Conservation (phyloP, 768 basidiomycete species). For the Pisolithus tinctorius region DNA sequence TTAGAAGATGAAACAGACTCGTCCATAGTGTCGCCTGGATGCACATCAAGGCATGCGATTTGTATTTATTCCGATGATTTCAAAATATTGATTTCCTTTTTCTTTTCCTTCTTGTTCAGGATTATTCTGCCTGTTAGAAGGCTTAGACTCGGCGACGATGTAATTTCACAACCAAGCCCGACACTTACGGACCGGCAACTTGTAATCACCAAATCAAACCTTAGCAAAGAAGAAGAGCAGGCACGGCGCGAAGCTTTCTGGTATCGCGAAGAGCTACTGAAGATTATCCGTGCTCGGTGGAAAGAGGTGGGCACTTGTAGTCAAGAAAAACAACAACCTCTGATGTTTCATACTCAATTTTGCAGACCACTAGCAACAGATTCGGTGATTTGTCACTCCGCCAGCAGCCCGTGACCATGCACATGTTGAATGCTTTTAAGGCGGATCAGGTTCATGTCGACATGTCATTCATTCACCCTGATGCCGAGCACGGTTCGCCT, state of each 20-base stretch:
- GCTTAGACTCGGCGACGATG: slow-evolving; percentile 51
- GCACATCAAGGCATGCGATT: slow-evolving; percentile 62
- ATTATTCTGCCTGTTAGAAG: slow-evolving; percentile 69
- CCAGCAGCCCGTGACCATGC: slow-evolving; percentile 65
- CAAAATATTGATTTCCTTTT: not conserved
- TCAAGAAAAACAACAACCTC: not conserved
- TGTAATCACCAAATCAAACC: slow-evolving; percentile 68
- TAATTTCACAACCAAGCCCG: slow-evolving; percentile 67
- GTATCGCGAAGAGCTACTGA: slow-evolving; percentile 88
- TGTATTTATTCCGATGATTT: not conserved
- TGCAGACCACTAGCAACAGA: slow-evolving; percentile 72
- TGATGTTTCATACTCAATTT: slow-evolving; percentile 1
- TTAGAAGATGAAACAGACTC: slow-evolving; percentile 35
- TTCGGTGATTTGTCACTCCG: slow-evolving; percentile 73
- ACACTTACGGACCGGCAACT: slow-evolving; percentile 86
- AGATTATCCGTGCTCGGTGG: slow-evolving; percentile 67
- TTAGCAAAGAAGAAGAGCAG: slow-evolving; percentile 53
- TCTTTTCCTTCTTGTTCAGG: slow-evolving; percentile 24
- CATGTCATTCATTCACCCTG: slow-evolving; percentile 40
- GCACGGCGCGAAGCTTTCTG: slow-evolving; percentile 83
- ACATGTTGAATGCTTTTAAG: slow-evolving; percentile 74
- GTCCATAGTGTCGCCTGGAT: slow-evolving; percentile 78
- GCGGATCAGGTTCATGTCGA: slow-evolving; percentile 58
- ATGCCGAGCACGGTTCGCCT: slow-evolving; percentile 9
- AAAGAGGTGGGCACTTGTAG: slow-evolving; percentile 53